phyloP scores from a whole-genome alignment of 176 grass and related monocot genomes.

The Lolium rigidum region DNA sequence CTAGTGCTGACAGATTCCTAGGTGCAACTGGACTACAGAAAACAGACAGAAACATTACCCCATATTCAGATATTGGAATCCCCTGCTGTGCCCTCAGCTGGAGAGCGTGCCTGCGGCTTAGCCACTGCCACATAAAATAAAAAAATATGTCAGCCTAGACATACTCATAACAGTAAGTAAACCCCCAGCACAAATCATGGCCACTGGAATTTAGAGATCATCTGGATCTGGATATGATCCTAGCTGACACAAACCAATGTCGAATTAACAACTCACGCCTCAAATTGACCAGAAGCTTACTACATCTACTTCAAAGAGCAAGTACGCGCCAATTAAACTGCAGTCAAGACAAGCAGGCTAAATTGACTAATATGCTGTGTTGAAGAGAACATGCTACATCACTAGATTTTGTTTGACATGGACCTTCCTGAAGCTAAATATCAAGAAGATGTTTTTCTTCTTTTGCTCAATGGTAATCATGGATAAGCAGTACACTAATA shows the following conservation, averaged over 20 bases:
- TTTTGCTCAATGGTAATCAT: background rate
- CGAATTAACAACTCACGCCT: background rate
- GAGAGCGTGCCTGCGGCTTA: constrained; percentile 83
- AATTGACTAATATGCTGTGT: constrained; percentile 19
- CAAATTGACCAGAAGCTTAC: background rate
- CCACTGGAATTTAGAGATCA: too few species aligned
- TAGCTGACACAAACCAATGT: constrained; percentile 15
- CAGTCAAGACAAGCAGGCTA: constrained; percentile 28
- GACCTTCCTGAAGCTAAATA: too few species aligned
- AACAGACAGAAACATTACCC: constrained; percentile 59
- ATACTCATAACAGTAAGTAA: too few species aligned
- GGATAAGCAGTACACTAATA: background rate
- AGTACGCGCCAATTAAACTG: background rate
- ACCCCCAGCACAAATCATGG: too few species aligned
- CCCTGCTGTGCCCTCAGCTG: constrained; percentile 83
- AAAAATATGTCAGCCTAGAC: background rate
- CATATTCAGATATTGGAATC: constrained; percentile 96
- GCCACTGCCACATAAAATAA: constrained; percentile 66
- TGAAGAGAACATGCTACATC: constrained; percentile 12
- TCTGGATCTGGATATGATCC: background rate
- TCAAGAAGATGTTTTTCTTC: too few species aligned
- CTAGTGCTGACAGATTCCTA: too few species aligned
- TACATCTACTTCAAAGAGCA: background rate
- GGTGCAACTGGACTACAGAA: background rate
- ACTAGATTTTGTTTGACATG: background rate